Percentiles rank a stretch among this genome's conserved stretches.
Evolutionary conservation across 768 basidiomycete species (phyloP).

Genomic region (Phlebiopsis flavidoalba): DNA sequence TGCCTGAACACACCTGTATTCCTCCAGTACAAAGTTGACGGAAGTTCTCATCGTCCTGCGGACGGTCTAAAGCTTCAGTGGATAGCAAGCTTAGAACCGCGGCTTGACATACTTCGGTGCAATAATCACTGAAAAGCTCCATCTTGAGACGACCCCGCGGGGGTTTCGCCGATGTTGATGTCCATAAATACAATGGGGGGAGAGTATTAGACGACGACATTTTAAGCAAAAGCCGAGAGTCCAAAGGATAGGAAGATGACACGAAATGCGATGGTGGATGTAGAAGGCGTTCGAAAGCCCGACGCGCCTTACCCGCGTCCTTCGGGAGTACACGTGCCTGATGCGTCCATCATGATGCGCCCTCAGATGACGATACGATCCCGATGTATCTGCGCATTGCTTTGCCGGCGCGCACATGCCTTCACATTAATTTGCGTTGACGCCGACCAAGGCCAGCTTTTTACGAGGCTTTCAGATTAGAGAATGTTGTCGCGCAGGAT

Average conservation of each 20-base stretch:
- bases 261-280: background rate
- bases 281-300: background rate
- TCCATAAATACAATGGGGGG: constrained; percentile 97
- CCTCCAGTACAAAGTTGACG: constrained; percentile 97
- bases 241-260: too few relatives aligned
- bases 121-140: constrained; percentile 94
- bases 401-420: background rate
- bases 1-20: constrained; percentile 60
- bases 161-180: constrained; percentile 92
- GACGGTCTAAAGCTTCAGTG: background rate
- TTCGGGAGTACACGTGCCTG: background rate
- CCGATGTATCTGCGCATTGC: background rate
- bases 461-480: too few relatives aligned
- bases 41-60: constrained; percentile 96
- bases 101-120: constrained; percentile 73
- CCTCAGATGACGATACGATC: background rate
- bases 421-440: background rate
- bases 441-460: background rate
- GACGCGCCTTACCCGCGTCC: background rate
- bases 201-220: constrained; percentile 49
- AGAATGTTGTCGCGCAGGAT: too few relatives aligned
- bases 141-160: constrained; percentile 94
- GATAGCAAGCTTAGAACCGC: background rate
- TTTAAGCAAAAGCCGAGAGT: too few relatives aligned
- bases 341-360: background rate